Conservation (phyloP, 1,284 basidiomycete genomes). For the Trichosporon sp. region DNA sequence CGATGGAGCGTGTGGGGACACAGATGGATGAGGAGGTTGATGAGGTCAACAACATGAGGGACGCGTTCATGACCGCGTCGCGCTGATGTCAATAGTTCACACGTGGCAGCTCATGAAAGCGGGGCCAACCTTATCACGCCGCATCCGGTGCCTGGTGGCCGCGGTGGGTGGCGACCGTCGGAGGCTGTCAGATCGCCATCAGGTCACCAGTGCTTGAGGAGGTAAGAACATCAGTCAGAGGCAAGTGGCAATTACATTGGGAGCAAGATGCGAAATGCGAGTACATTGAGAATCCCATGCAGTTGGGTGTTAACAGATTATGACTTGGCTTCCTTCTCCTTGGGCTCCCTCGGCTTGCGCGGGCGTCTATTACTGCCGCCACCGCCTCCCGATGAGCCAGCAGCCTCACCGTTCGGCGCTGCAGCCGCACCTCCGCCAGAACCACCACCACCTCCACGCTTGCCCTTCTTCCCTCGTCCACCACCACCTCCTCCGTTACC, state of each 20-base stretch:
- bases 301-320: background rate
- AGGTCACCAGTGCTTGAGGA: no score
- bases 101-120: constrained; percentile 6
- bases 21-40: constrained; percentile 1
- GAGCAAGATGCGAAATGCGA: background rate
- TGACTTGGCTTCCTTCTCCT: constrained; percentile 13
- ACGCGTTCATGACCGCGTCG: constrained; percentile 20
- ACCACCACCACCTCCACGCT: constrained; percentile 1
- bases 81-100: constrained; percentile 14
- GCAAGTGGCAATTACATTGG: no score
- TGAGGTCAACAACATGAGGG: constrained; percentile 17
- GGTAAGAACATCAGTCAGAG: no score
- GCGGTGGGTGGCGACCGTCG: no score
- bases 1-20: background rate
- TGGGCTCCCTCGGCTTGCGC: background rate
- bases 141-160: background rate
- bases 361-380: background rate
- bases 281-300: constrained; percentile 15
- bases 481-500: no score
- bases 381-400: background rate
- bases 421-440: background rate
- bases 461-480: background rate
- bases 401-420: no score
- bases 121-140: background rate
- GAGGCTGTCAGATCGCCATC: no score